Evolutionary conservation across 805 yeast genomes (phyloP).

Genomic region (Candida patagonica): DNA sequence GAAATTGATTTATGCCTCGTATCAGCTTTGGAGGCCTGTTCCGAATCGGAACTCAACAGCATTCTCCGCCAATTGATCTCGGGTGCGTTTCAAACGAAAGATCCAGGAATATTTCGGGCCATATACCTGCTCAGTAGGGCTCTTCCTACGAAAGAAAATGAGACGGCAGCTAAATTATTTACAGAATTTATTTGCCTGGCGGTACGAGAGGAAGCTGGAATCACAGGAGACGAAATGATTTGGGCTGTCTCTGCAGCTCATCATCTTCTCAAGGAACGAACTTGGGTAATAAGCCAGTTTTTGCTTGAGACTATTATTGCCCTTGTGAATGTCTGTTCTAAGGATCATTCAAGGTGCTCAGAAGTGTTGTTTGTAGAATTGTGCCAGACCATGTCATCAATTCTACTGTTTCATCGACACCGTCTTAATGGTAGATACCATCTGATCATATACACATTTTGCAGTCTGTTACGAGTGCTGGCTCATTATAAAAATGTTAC

Average conservation of each 20-base stretch:
- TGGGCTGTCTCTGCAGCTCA: not conserved
- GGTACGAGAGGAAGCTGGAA: not conserved
- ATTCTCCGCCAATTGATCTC: not conserved
- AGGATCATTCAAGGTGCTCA: not conserved
- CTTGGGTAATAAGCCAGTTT: conserved; percentile 59
- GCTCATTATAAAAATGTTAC: conserved; percentile 17
- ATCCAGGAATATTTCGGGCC: conserved; percentile 1
- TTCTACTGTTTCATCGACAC: conserved; percentile 59
- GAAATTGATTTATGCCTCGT: not conserved
- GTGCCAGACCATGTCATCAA: conserved; percentile 42
- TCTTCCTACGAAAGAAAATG: not conserved
- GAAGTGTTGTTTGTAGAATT: not conserved
- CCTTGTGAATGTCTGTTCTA: conserved; percentile 24
- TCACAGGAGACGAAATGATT: not conserved
- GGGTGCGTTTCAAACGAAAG: not conserved
- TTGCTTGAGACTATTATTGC: conserved; percentile 47
- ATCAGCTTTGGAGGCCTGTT: not conserved
- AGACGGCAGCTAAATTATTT: not conserved
- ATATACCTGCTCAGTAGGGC: conserved; percentile 1
- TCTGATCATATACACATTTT: conserved; percentile 41
- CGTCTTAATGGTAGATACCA: conserved; percentile 69
- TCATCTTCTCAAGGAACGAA: conserved; percentile 35
- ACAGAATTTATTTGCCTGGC: not conserved
- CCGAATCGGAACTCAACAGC: not conserved
- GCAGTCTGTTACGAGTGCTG: conserved; percentile 43